Base-by-base conservation (phyloP, 176 grass and related monocot genomes). In the Pontederia paniculata region DNA sequence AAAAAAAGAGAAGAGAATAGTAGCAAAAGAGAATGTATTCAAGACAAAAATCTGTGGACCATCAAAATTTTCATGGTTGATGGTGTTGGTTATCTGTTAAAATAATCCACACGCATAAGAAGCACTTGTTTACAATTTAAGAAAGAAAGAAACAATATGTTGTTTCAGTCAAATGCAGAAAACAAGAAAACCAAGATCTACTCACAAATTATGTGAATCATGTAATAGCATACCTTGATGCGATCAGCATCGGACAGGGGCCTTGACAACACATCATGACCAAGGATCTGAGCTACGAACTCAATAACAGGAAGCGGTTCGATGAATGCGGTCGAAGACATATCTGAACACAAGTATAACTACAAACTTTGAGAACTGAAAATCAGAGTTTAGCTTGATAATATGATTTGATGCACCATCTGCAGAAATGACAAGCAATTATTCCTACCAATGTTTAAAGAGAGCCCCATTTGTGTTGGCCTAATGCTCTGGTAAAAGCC, bases 401-500 rank as follows among this genome's bases (percentile, higher is more conserved):
- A 1, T 52, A 53, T 53, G 22, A 11, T 18, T 52, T 8, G 42
- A 49, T 16, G n/a, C 50, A 12, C 21, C 1, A 68, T 16, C 19
- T 10, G 16, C 23, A 42, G 23, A 13, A 15, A 44, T 53, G 5
- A 25, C 4, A 23, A 12, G 46, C 51, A 71, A 5, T 52, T 52
- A 52, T 23, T 42, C 66, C 50, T 48, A 89, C 85, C 85, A 45
- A 86, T 45, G 57, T 89, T 73, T 0, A 89, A 55, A 50, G 82
- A 89, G 45, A 96, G 43, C 2, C 85, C 89, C 57, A 75, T 70
- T 21, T 89, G 85, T 7, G 90, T 89, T 3, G 70, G 85, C 10
- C 78, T 67, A 15, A 89, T 72, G 42, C 85, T 95, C 61, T 95
- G 85, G 25, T 95, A 86, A 54, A 89, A 95, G 46, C 85, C 89